A percentile compares a stretch with the other conserved stretches of the same genome.
Conservation (phyloP, 148 eudicot genomes). For the Persicaria maculosa region DNA sequence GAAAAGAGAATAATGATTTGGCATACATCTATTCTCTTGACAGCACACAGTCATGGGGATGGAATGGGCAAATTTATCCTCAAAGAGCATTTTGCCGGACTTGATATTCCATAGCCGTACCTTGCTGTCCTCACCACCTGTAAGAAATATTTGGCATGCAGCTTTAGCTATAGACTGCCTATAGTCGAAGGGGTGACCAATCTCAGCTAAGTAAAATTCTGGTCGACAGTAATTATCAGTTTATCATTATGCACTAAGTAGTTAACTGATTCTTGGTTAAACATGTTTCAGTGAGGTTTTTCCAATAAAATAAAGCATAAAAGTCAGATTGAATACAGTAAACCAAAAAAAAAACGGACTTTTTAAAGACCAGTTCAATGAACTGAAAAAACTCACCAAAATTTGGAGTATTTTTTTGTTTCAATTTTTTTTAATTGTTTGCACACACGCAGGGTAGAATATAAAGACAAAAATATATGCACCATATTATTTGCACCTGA, state of each 20-base stretch:
- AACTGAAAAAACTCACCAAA: not conserved
- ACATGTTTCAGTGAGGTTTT: not conserved
- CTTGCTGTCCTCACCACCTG: slow-evolving; percentile 88
- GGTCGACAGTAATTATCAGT: not conserved
- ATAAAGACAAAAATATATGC: not conserved
- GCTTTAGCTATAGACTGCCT: not conserved
- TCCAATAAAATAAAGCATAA: not conserved
- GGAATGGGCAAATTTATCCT: slow-evolving; percentile 47
- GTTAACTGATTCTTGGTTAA: not conserved
- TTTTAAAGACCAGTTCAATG: not conserved
- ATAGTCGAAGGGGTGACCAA: not conserved
- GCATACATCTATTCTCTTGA: slow-evolving; percentile 40
- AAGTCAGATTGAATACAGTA: not conserved
- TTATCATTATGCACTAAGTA: not conserved
- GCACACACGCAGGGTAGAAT: not conserved
- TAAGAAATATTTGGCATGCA: not conserved
- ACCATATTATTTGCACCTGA: slow-evolving; percentile 41
- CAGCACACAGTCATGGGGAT: slow-evolving; percentile 60
- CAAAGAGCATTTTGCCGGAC: slow-evolving; percentile 68
- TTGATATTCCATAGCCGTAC: slow-evolving; percentile 72
- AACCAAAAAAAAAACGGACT: not conserved
- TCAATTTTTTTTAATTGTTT: not conserved
- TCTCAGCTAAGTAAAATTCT: not conserved
- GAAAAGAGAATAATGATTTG: not conserved
- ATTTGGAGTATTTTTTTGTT: not conserved